Percentiles rank a stretch among this genome's conserved stretches.
These are phyloP conservation scores for Neurospora discreta DNA, from an alignment of 495 filamentous ascomycete species.

Conservation along the genomic window DNA sequence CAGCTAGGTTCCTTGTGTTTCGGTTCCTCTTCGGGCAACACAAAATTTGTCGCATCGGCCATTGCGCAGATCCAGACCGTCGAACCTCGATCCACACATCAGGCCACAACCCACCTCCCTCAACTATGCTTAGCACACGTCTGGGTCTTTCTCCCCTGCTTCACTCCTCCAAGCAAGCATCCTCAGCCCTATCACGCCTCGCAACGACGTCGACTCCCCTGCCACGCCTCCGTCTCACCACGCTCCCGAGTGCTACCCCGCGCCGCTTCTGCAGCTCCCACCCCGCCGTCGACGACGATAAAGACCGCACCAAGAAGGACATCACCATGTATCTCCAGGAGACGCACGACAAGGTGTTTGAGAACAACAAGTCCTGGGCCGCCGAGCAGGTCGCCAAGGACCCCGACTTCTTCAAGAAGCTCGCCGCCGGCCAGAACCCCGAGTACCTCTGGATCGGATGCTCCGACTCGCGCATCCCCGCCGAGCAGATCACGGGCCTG, in stretches of 20 bases:
- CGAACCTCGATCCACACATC: background rate
- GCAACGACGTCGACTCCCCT: background rate
- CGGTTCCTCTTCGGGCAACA: background rate
- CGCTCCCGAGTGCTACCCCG: background rate
- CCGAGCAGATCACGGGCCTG: conserved; percentile 49
- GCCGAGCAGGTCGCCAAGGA: conserved; percentile 35
- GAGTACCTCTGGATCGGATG: conserved; percentile 58
- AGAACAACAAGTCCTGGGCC: conserved; percentile 45
- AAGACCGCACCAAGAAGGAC: conserved; percentile 18
- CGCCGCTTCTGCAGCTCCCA: background rate
- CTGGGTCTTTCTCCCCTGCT: background rate
- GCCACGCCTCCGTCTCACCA: background rate
- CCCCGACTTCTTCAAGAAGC: conserved; percentile 44
- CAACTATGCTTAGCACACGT: background rate
- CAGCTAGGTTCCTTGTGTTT: too few species aligned
- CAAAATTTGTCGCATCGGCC: background rate
- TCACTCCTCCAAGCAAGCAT: background rate
- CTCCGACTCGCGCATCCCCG: conserved; percentile 52
- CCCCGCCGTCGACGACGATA: background rate
- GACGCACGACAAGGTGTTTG: conserved; percentile 42
- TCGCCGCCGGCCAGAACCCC: conserved; percentile 42
- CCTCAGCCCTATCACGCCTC: background rate
- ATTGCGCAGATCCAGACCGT: background rate
- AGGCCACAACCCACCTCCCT: background rate
- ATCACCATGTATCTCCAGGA: conserved; percentile 33